These are phyloP conservation scores for Skeletonema costatum DNA, from an alignment of 108 stramenopile species.

Conservation along the genomic window DNA sequence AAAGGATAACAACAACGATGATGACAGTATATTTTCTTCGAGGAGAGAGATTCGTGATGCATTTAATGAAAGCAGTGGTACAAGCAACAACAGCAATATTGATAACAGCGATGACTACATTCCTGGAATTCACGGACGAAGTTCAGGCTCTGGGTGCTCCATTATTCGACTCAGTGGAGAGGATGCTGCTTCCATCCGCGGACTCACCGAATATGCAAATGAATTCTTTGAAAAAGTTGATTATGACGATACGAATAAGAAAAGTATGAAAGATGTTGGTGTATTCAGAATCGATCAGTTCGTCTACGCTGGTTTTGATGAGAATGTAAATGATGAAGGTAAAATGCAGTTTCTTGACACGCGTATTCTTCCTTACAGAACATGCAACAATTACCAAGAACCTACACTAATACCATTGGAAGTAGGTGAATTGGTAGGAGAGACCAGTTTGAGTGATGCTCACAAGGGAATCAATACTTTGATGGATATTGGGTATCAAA, in stretches of 20 bases:
- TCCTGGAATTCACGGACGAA: conserved; percentile 16
- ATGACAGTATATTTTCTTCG: not conserved
- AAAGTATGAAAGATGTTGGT: conserved; percentile 24
- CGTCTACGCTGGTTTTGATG: conserved; percentile 41
- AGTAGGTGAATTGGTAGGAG: conserved; percentile 33
- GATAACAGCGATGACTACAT: not conserved
- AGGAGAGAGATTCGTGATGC: conserved; percentile 24
- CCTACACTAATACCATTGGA: conserved; percentile 25
- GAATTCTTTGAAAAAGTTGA: conserved; percentile 49
- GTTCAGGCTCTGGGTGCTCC: conserved; percentile 31
- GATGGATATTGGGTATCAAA: conserved; percentile 36
- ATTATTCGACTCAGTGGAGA: conserved; percentile 29
- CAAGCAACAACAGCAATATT: not conserved
- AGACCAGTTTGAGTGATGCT: conserved; percentile 10
- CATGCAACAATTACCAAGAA: not conserved
- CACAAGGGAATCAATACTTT: conserved; percentile 38
- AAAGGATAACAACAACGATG: not conserved
- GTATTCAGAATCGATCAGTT: conserved; percentile 32
- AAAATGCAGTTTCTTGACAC: conserved; percentile 40
- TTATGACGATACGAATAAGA: conserved; percentile 8
- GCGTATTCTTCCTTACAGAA: conserved; percentile 1
- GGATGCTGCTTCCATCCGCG: conserved; percentile 32
- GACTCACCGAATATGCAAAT: conserved; percentile 21
- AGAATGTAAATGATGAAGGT: conserved; percentile 34
- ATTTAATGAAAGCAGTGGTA: not conserved